Evolutionary conservation across 768 basidiomycete species (phyloP).

Genomic region (Myochromella boudieri): DNA sequence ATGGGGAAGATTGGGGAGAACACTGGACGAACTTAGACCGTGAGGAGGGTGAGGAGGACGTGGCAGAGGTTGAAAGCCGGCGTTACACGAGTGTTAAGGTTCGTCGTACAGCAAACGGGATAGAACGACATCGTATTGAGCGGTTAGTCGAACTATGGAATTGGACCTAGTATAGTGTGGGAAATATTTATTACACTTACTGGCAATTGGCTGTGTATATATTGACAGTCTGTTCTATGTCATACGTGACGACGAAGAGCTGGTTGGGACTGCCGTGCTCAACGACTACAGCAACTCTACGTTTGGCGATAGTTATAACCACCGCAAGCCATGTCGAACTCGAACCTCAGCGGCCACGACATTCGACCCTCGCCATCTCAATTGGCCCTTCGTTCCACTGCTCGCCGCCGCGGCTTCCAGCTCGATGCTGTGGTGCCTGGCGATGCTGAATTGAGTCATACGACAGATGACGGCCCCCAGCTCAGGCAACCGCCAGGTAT

Average conservation of each 20-base stretch:
- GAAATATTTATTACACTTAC: slow-evolving; percentile 8
- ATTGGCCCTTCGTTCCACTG: slow-evolving; percentile 11
- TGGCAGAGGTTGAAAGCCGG: slow-evolving; percentile 41
- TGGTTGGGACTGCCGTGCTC: too few species aligned
- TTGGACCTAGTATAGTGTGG: slow-evolving; percentile 38
- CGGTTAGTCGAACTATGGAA: slow-evolving; percentile 68
- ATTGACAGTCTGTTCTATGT: neutral
- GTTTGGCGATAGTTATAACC: too few species aligned
- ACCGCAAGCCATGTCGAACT: slow-evolving; percentile 34
- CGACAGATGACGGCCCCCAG: slow-evolving; percentile 20
- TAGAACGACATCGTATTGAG: slow-evolving; percentile 74
- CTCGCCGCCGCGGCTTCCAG: slow-evolving; percentile 14
- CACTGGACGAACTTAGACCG: slow-evolving; percentile 37
- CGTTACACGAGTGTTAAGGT: slow-evolving; percentile 57
- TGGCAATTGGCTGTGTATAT: neutral
- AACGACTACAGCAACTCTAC: neutral
- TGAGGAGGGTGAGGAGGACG: slow-evolving; percentile 30
- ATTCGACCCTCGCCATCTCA: slow-evolving; percentile 22
- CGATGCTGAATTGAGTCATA: slow-evolving; percentile 14
- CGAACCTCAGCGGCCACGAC: slow-evolving; percentile 26
- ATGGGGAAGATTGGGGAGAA: slow-evolving; percentile 42
- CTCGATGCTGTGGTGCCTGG: slow-evolving; percentile 15
- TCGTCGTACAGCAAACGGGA: slow-evolving; percentile 50
- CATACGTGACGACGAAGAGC: neutral
- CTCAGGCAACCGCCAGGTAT: slow-evolving; percentile 17